These are phyloP conservation scores for Candida parachauliodes DNA, from an alignment of 805 yeast species.

Conservation along the genomic window DNA sequence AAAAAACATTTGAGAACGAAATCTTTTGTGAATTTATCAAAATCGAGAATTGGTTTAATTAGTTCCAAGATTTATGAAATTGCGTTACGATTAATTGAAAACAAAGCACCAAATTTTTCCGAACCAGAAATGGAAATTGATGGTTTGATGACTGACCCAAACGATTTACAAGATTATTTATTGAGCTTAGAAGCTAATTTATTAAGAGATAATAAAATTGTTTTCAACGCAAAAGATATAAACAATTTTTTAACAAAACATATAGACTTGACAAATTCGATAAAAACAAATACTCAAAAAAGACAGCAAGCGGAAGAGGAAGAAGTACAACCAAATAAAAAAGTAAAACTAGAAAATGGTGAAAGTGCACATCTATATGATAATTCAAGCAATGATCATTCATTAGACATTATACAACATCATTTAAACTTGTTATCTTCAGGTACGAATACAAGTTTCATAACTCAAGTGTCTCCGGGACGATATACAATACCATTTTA, in stretches of 20 bases:
- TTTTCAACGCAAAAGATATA: constrained; percentile 31
- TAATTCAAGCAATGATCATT: constrained; percentile 16
- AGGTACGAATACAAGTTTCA: constrained; percentile 51
- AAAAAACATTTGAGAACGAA: constrained; percentile 62
- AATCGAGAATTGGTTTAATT: constrained; percentile 65
- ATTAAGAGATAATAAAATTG: constrained; percentile 34
- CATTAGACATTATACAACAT: constrained; percentile 42
- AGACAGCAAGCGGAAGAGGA: constrained; percentile 13
- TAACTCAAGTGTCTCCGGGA: constrained; percentile 55
- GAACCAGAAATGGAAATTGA: constrained; percentile 42
- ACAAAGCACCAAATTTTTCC: constrained; percentile 40
- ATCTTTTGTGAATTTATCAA: constrained; percentile 60
- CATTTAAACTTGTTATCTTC: constrained; percentile 69
- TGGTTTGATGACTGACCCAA: constrained; percentile 52
- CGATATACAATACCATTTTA: constrained; percentile 60
- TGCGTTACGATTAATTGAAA: constrained; percentile 58
- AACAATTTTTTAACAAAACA: constrained; percentile 34
- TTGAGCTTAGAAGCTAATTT: constrained; percentile 29
- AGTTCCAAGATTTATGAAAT: constrained; percentile 61
- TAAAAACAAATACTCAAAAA: constrained; percentile 35
- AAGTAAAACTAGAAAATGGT: constrained; percentile 19
- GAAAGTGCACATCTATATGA: not conserved
- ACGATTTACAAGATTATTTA: constrained; percentile 25
- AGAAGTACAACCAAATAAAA: constrained; percentile 16
- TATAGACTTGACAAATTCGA: constrained; percentile 44